Conservation (phyloP, 805 yeast genomes). For the Ogataea trehalophila region DNA sequence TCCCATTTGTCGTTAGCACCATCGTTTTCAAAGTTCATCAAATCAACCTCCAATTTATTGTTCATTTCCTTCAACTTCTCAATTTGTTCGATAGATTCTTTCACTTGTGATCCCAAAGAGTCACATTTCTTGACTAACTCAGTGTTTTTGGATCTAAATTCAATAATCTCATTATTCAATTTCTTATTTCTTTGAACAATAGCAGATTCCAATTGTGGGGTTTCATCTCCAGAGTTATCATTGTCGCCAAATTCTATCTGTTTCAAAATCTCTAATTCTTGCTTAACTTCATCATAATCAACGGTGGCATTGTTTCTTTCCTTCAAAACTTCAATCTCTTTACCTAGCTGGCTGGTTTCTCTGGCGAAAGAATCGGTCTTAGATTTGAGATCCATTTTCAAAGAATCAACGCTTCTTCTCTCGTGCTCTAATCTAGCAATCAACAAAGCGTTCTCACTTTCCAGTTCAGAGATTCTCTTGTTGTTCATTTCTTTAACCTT, state of each 20-base stretch:
- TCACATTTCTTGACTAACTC: conserved; percentile 38
- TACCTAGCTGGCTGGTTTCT: conserved; percentile 43
- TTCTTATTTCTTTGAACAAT: conserved; percentile 67
- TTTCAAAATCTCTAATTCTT: conserved; percentile 66
- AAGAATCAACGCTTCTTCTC: conserved; percentile 28
- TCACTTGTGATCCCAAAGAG: conserved; percentile 35
- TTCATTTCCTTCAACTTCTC: conserved; percentile 43
- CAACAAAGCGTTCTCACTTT: conserved; percentile 63
- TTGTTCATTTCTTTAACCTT: conserved; percentile 38
- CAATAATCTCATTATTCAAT: conserved; percentile 65
- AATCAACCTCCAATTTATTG: conserved; percentile 66
- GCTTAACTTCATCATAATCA: conserved; percentile 79
- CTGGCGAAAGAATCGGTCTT: conserved; percentile 36
- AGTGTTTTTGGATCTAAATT: conserved; percentile 55
- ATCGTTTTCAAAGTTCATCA: conserved; percentile 50
- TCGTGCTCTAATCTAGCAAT: conserved; percentile 54
- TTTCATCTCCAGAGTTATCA: conserved; percentile 24
- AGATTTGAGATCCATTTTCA: conserved; percentile 21
- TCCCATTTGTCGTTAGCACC: conserved; percentile 46
- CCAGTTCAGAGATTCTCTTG: conserved; percentile 49
- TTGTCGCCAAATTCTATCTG: conserved; percentile 67
- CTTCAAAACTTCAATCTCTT: conserved; percentile 48
- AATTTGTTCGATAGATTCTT: conserved; percentile 34
- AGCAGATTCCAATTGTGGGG: conserved; percentile 36
- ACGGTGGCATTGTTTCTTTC: conserved; percentile 43